Base-by-base conservation (phyloP, 768 basidiomycete species). In the Lactarius sp. region DNA sequence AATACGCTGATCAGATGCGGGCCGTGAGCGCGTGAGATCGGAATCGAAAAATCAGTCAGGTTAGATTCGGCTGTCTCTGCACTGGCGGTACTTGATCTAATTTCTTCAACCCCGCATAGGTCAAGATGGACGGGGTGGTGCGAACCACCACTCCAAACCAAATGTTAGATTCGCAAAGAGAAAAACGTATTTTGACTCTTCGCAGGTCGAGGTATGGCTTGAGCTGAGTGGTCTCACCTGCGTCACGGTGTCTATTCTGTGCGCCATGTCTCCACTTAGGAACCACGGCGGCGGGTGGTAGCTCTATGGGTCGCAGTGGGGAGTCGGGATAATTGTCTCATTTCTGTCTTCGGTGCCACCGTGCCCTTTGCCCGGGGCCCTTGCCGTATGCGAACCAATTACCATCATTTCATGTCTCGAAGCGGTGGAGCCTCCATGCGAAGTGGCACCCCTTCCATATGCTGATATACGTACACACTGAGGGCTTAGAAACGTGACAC, bases 261-360 rank as follows among this genome's bases (percentile, higher is more conserved):
- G 22, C n/a, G 22, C 27, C 47, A 49, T 49, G 3, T 10, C 13
- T 22, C 10, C 22, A 49, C 47, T 12, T 20, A 49, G 47, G 47
- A 49, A 49, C 47, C 22, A 27, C 10, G 47, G 47, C 10, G 47
- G 47, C 22, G 10, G 12, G 8, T 22, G 6, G 5, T 22, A 47
- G 20, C 46, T 20, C 8, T 22, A 18, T 18, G 4, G 12, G 18
- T n/a, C 9, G 44, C 44, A 44, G 44, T 44, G 16, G 12, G 6
- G n/a, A 8, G 47, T 27, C 13, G 10, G 47, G 22, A 16, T 12
- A 49, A 49, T 58, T 41, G 36, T 39, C 36, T 31, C 39, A 31
- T n/a, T 51, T 56, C 20, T 44, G 22, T 46, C 18, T 42, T 58
- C 56, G 34, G 44, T 33, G 62, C 42, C 50, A 63, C 36, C 51